Conservation (phyloP, 257 asterid species). For the Solanum dulcamara region DNA sequence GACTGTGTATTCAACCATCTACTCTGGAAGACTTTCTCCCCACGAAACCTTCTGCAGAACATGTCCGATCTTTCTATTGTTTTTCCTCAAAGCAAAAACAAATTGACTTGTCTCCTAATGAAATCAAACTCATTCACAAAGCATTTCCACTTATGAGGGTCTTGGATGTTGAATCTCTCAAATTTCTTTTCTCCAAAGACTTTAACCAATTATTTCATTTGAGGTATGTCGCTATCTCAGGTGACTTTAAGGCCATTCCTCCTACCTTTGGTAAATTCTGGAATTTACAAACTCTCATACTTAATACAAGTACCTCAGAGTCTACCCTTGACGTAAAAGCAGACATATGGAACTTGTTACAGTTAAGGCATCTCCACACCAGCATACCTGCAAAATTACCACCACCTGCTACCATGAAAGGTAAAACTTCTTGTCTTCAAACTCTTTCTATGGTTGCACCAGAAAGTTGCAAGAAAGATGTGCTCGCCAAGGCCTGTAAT, state of each 20-base stretch:
- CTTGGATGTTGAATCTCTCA: background rate
- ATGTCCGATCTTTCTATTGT: background rate
- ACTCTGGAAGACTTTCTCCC: background rate
- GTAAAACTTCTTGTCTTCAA: slow-evolving; percentile 18
- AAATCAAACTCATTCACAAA: background rate
- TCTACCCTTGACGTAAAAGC: background rate
- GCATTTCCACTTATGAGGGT: background rate
- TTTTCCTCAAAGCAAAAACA: background rate
- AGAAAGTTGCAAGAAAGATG: slow-evolving; percentile 44
- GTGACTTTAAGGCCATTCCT: background rate
- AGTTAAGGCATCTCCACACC: background rate
- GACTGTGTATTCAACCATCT: background rate
- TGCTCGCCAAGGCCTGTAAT: slow-evolving; percentile 35
- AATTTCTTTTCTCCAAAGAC: background rate
- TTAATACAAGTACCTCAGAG: background rate
- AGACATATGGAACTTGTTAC: background rate
- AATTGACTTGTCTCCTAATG: background rate
- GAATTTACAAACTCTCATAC: background rate
- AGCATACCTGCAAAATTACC: slow-evolving; percentile 33
- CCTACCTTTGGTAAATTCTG: background rate
- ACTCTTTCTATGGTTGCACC: slow-evolving; percentile 51
- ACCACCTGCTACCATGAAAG: slow-evolving; percentile 8
- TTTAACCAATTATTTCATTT: background rate
- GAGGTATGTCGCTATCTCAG: background rate
- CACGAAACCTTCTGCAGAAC: background rate